phyloP scores from a whole-genome alignment of 345 rosid species.

The Euphorbia lathyris region DNA sequence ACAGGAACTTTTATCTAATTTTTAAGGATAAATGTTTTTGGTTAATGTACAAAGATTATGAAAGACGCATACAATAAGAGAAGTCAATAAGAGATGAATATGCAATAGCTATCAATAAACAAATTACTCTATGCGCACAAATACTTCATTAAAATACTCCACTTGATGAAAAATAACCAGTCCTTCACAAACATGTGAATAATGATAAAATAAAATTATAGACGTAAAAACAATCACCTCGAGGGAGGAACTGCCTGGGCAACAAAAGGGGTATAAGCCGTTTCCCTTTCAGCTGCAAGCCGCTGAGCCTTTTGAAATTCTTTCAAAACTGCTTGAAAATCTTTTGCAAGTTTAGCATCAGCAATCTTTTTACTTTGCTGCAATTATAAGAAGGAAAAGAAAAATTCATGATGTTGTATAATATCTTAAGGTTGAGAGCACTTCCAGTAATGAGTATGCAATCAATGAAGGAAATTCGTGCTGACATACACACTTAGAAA shows the following conservation, averaged over 20 bases:
- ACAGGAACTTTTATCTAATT: background rate
- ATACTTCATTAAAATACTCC: background rate
- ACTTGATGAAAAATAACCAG: background rate
- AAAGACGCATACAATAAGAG: background rate
- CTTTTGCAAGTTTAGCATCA: conserved; percentile 97
- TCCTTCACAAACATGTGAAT: background rate
- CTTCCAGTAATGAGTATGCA: background rate
- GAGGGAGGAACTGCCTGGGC: conserved; percentile 63
- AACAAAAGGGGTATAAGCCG: conserved; percentile 72
- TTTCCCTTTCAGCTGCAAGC: conserved; percentile 98
- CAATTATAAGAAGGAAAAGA: conserved; percentile 14
- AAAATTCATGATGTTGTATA: background rate
- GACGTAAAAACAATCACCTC: conserved; percentile 42
- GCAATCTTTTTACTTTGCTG: conserved; percentile 88
- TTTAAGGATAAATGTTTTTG: background rate
- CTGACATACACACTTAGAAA: background rate
- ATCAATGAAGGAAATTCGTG: background rate
- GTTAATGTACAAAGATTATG: background rate
- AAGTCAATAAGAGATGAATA: background rate
- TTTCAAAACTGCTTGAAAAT: conserved; percentile 85
- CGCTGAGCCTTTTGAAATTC: conserved; percentile 98
- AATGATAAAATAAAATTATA: background rate
- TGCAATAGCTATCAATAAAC: background rate
- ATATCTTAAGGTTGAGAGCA: background rate
- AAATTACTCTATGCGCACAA: background rate